Conservation (phyloP, 108 stramenopile genomes). For the Fragilariopsis cylindrus region DNA sequence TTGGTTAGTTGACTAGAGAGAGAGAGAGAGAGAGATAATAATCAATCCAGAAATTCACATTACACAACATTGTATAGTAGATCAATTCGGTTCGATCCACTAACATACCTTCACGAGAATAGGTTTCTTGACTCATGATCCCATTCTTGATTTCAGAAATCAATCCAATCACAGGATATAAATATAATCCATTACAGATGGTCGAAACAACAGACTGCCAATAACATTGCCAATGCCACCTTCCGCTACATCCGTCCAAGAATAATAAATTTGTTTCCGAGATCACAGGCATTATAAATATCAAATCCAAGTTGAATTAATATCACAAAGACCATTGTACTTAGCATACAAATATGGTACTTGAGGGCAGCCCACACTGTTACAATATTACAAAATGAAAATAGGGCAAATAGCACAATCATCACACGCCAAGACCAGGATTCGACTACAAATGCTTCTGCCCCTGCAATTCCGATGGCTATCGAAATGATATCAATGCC, state of each 20-base stretch:
- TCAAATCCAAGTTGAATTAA: background rate
- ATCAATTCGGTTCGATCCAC: background rate
- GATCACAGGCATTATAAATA: background rate
- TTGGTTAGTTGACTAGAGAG: no score
- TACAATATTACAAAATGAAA: background rate
- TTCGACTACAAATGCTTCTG: no score
- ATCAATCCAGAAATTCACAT: no score
- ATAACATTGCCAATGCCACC: background rate
- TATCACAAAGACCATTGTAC: constrained; percentile 8
- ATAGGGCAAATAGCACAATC: no score
- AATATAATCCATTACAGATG: constrained; percentile 7
- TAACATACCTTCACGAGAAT: constrained; percentile 23
- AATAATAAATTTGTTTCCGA: no score
- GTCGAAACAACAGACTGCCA: constrained; percentile 1
- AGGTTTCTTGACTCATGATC: constrained; percentile 33
- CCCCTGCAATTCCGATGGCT: no score
- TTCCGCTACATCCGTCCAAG: no score
- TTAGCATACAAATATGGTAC: constrained; percentile 23
- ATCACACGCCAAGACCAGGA: no score
- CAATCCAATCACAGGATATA: constrained; percentile 40
- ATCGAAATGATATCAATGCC: no score
- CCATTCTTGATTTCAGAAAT: constrained; percentile 36
- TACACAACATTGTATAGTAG: no score
- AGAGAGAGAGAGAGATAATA: no score
- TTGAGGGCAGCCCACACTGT: constrained; percentile 29